A percentile compares a stretch with the other conserved stretches of the same genome.
These are phyloP conservation scores for Fusarium setosum DNA, from an alignment of 2,329 filamentous ascomycete species.

Conservation along the genomic window DNA sequence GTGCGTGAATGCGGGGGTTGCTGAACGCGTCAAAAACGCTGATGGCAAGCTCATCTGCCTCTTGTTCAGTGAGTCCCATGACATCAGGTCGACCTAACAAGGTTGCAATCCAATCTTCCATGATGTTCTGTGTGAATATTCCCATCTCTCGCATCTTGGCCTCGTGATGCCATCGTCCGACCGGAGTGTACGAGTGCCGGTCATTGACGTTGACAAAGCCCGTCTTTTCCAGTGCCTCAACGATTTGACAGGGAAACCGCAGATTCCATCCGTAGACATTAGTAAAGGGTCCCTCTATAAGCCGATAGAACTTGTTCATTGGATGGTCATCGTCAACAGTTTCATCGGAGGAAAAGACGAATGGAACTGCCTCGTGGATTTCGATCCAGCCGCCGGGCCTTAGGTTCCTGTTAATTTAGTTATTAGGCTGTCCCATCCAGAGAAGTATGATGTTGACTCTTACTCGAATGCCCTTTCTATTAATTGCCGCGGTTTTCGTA, in stretches of 20 bases:
- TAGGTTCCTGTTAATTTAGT: conserved; percentile 41
- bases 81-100: conserved; percentile 48
- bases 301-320: conserved; percentile 47
- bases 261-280: conserved; percentile 50
- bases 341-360: conserved; percentile 48
- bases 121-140: conserved; percentile 50
- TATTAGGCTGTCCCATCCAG: conserved; percentile 17
- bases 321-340: conserved; percentile 44
- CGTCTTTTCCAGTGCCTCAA: conserved; percentile 42
- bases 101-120: conserved; percentile 49
- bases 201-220: conserved; percentile 51
- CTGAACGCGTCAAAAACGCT: conserved; percentile 47
- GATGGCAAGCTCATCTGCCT: conserved; percentile 47
- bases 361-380: conserved; percentile 49
- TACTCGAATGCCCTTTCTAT: conserved; percentile 60
- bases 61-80: conserved; percentile 48
- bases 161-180: conserved; percentile 54
- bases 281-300: conserved; percentile 47
- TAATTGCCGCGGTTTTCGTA: conserved; percentile 62
- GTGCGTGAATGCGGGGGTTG: conserved; percentile 48
- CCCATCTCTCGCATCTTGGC: conserved; percentile 50
- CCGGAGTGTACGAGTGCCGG: conserved; percentile 45
- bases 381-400: conserved; percentile 55
- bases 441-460: not conserved
- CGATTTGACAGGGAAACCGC: conserved; percentile 43